These are phyloP conservation scores for Cladosporium sp. DNA, from an alignment of 2,329 filamentous ascomycete genomes.

Conservation along the genomic window DNA sequence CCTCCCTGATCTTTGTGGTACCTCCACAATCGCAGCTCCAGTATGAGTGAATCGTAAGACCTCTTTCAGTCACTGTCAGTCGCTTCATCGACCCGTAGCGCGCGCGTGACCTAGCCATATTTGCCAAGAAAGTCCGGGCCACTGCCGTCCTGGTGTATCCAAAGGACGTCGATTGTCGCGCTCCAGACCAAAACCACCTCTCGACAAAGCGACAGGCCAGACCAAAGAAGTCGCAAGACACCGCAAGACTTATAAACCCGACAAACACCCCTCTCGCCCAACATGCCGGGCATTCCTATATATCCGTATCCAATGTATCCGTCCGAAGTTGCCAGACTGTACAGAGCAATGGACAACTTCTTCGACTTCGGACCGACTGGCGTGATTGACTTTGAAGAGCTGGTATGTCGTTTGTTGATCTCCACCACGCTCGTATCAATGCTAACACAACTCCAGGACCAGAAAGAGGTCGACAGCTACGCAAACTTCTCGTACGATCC, in stretches of 20 bases:
- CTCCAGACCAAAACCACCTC: not conserved
- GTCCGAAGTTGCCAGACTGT: not conserved
- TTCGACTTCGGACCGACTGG: not conserved
- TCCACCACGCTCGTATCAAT: not conserved
- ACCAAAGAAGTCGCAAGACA: not conserved
- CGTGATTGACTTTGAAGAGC: not conserved
- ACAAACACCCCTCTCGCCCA: not conserved
- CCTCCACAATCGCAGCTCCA: not conserved
- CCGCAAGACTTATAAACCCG: not conserved
- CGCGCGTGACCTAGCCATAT: not conserved
- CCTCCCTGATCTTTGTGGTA: not conserved
- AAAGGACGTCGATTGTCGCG: not conserved
- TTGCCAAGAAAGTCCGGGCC: not conserved
- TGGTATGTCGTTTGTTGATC: not conserved
- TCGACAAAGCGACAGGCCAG: not conserved
- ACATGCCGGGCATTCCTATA: not conserved
- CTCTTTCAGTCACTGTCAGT: not conserved
- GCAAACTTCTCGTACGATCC: not conserved
- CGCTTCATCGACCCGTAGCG: not conserved
- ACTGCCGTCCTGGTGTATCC: not conserved
- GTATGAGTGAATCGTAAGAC: not conserved
- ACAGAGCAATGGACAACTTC: not conserved
- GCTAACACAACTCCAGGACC: conserved; percentile 1
- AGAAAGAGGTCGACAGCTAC: not conserved
- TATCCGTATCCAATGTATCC: not conserved